phyloP scores from a whole-genome alignment of 805 yeast genomes.

The Nakazawaea pomicola region DNA sequence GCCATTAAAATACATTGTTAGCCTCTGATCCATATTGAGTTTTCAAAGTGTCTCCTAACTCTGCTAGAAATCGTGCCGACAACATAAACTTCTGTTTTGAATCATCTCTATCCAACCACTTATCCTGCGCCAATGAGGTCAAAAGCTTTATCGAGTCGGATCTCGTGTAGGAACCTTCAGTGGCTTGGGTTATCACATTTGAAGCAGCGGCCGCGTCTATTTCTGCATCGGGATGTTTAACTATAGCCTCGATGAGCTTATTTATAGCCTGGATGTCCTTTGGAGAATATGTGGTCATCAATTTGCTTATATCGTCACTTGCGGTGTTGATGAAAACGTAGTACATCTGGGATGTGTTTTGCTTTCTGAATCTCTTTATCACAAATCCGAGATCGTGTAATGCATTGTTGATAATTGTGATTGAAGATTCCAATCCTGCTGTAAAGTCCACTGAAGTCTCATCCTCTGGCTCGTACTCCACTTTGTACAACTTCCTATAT shows the following conservation, averaged over 20 bases:
- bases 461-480: background rate
- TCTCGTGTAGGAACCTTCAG: constrained; percentile 20
- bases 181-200: constrained; percentile 22
- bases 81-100: constrained; percentile 28
- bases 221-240: constrained; percentile 25
- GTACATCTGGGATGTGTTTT: constrained; percentile 25
- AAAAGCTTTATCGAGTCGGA: constrained; percentile 37
- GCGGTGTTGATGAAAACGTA: constrained; percentile 38
- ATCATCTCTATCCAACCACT: constrained; percentile 44
- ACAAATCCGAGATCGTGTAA: constrained; percentile 36
- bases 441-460: constrained; percentile 1
- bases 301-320: constrained; percentile 31
- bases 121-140: constrained; percentile 37
- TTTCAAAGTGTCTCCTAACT: constrained; percentile 38
- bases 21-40: constrained; percentile 26
- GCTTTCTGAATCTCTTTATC: constrained; percentile 34
- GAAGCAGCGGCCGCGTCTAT: constrained; percentile 32
- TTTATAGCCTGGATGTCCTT: constrained; percentile 43
- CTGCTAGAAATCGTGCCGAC: constrained; percentile 40
- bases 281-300: constrained; percentile 29
- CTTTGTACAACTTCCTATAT: constrained; percentile 3
- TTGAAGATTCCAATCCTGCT: constrained; percentile 11
- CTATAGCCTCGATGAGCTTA: constrained; percentile 34
- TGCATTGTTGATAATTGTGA: constrained; percentile 21
- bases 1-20: constrained; percentile 16